These are phyloP conservation scores for Colletotrichum theobromicola DNA, from an alignment of 2,329 filamentous ascomycete genomes.

Conservation along the genomic window DNA sequence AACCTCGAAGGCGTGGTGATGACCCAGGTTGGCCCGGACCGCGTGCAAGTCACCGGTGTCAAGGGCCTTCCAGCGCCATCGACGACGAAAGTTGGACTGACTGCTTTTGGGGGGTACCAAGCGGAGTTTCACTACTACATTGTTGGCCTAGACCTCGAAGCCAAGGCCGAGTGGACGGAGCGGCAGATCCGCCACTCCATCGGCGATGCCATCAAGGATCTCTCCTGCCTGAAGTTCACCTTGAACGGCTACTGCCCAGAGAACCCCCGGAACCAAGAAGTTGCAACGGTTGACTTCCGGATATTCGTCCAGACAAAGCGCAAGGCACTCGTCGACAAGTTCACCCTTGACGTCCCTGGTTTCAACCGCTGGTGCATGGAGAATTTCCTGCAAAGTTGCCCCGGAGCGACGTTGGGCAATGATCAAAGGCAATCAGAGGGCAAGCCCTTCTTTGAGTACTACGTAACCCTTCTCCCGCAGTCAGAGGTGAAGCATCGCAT, in stretches of 20 bases:
- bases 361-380: constrained; percentile 29
- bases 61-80: constrained; percentile 35
- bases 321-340: constrained; percentile 10
- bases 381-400: constrained; percentile 28
- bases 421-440: constrained; percentile 28
- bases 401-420: constrained; percentile 27
- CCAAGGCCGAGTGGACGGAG: constrained; percentile 29
- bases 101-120: constrained; percentile 28
- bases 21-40: constrained; percentile 43
- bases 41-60: constrained; percentile 36
- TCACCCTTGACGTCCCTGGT: constrained; percentile 18
- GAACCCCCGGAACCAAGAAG: constrained; percentile 23
- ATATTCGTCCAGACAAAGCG: constrained; percentile 19
- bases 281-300: constrained; percentile 25
- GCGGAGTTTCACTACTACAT: constrained; percentile 28
- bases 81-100: constrained; percentile 35
- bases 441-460: constrained; percentile 30
- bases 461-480: constrained; percentile 28
- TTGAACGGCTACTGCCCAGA: constrained; percentile 22
- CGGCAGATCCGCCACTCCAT: constrained; percentile 34
- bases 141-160: constrained; percentile 25
- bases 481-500: constrained; percentile 27
- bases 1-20: constrained; percentile 39
- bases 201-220: constrained; percentile 26
- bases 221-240: constrained; percentile 23